These are phyloP conservation scores for Ampelocalamus luodianensis DNA, from an alignment of 176 grass and related monocot species.

Conservation along the genomic window DNA sequence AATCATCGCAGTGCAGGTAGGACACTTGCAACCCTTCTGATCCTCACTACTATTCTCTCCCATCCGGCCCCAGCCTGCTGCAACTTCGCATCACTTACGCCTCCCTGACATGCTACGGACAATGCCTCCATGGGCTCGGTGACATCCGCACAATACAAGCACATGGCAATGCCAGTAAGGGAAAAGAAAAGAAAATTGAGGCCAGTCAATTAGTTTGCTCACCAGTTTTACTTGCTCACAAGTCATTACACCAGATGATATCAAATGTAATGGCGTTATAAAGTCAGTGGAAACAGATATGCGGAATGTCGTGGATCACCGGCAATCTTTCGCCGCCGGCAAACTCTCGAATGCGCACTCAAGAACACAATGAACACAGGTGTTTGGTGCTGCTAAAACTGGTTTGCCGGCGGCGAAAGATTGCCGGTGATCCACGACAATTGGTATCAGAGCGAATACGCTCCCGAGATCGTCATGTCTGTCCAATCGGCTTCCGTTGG, in stretches of 20 bases:
- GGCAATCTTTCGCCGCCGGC: no score
- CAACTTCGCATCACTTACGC: slow-evolving; percentile 41
- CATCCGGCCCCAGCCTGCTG: slow-evolving; percentile 21
- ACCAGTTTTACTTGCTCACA: not conserved
- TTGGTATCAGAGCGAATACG: no score
- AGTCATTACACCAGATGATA: not conserved
- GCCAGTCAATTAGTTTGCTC: not conserved
- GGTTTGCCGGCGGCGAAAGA: no score
- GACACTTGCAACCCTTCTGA: slow-evolving; percentile 1
- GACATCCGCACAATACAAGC: slow-evolving; percentile 45
- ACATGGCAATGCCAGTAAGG: not conserved
- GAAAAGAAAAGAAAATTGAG: not conserved
- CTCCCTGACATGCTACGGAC: slow-evolving; percentile 23
- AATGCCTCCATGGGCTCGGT: slow-evolving; percentile 11
- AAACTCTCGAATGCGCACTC: no score
- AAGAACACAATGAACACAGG: no score
- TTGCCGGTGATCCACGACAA: no score
- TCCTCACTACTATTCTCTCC: not conserved
- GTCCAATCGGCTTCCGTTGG: no score
- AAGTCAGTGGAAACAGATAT: not conserved
- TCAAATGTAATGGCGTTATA: not conserved
- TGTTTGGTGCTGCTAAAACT: no score
- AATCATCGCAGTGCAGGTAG: slow-evolving; percentile 18
- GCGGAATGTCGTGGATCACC: no score
- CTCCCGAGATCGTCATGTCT: no score